Base-by-base conservation (phyloP, 352 stramenopile species). In the Elongisporangium undulatum region DNA sequence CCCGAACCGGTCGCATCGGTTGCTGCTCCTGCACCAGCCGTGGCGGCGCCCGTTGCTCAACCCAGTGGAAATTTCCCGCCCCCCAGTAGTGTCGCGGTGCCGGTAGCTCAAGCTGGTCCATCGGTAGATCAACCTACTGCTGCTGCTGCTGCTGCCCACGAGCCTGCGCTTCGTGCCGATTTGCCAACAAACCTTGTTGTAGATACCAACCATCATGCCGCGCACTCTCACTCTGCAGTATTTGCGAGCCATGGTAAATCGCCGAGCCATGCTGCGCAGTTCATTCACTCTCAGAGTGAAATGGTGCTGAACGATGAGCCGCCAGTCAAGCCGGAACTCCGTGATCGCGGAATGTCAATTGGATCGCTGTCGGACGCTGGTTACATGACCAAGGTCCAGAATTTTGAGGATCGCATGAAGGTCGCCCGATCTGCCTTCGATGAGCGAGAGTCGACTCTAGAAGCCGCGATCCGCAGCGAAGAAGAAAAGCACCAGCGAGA, bases 401-500 rank as follows among this genome's bases (percentile, higher is more conserved):
- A 77, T 21, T 71, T 87, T 48, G 81, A 91, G 65, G 81, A 91
- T 34, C 71, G 72, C 19, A 61, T 89, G 55, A 90, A 85, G 55
- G 71, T 87, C 15, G 74, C 76, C 1, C 67, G 77, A 15, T 77
- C 72, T 26, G 70, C 76, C 17, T 89, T 85, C 54, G 74, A 91
- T 45, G 82, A 92, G 53, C 68, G 68, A n/a, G 81, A 91, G 59
- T 85, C 78, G 12, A 90, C 72, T 22, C 62, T 92, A 17, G 84
- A 90, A 23, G 80, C 77, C 15, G 82, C 76, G 19, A 91, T 93
- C 48, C 79, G 82, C 49, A 89, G 69, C 48, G 82, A 91, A 66
- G 79, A 92, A 56, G 82, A 92, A 49, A 91, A 92, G 48, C 85
- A 94, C 51, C 72, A 92, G 60, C 81, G 81, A 45, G 85, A 94